A percentile compares a stretch with the other conserved stretches of the same genome.
Conservation (phyloP, 495 filamentous ascomycete genomes). For the Pseudomonodictys pantanalensis region DNA sequence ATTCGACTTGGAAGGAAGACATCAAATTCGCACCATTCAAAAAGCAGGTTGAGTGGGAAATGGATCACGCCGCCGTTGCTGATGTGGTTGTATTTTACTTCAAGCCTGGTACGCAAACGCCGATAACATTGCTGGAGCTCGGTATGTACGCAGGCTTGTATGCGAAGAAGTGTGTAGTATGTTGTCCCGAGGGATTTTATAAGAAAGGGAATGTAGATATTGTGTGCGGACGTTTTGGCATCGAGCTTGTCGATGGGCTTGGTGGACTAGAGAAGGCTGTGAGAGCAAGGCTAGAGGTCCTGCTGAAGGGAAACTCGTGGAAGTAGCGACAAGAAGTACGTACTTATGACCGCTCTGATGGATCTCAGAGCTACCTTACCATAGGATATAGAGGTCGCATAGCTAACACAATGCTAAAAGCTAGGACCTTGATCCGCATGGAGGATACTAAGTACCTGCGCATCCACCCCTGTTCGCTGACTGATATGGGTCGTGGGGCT, state of each 20-base stretch:
- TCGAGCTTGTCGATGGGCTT: constrained; percentile 39
- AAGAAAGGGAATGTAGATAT: constrained; percentile 59
- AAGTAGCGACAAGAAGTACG: too few species aligned
- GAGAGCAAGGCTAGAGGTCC: neutral
- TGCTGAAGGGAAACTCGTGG: too few species aligned
- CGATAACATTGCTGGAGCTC: constrained; percentile 52
- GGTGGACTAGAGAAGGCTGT: neutral
- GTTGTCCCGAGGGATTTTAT: constrained; percentile 52
- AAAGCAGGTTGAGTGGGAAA: constrained; percentile 60
- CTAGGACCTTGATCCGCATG: too few species aligned
- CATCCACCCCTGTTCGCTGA: too few species aligned
- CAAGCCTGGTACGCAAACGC: constrained; percentile 44
- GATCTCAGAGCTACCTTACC: too few species aligned
- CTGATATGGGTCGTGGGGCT: too few species aligned
- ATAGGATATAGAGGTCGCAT: too few species aligned
- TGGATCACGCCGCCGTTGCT: constrained; percentile 53
- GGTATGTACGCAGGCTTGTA: constrained; percentile 46
- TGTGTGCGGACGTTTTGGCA: constrained; percentile 48
- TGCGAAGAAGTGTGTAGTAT: constrained; percentile 48
- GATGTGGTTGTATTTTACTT: constrained; percentile 57
- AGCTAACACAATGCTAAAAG: too few species aligned
- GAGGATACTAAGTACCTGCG: too few species aligned
- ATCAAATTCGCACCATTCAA: constrained; percentile 46
- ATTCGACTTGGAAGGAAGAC: constrained; percentile 53
- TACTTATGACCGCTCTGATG: too few species aligned